Evolutionary conservation across 1,139 yeast species (phyloP).

Genomic region (Kazachstania sp.): DNA sequence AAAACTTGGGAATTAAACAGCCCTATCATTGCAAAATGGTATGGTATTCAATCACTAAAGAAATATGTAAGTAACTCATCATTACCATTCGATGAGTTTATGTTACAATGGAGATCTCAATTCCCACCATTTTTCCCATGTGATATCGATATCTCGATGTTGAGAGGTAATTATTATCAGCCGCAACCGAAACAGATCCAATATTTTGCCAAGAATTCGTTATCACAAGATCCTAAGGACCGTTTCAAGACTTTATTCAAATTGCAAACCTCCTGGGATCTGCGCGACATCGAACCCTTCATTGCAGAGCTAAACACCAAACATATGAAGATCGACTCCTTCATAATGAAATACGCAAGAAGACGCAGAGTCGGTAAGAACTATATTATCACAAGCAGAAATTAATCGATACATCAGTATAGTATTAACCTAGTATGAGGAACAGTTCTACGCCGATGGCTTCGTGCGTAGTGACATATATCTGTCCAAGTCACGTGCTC

Average conservation of each 20-base stretch:
- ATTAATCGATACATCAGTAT: not conserved
- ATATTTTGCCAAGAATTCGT: slow-evolving; percentile 40
- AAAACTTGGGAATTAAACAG: slow-evolving; percentile 35
- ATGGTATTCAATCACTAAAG: slow-evolving; percentile 47
- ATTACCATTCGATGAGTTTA: slow-evolving; percentile 40
- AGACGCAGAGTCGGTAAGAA: slow-evolving; percentile 37
- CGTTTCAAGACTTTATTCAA: slow-evolving; percentile 58
- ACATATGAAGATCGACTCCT: slow-evolving; percentile 55
- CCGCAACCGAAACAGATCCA: slow-evolving; percentile 41
- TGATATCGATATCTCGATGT: slow-evolving; percentile 43
- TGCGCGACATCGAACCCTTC: slow-evolving; percentile 65
- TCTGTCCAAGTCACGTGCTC: not conserved
- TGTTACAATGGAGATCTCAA: slow-evolving; percentile 53
- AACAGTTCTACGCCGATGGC: not conserved
- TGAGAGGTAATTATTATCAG: slow-evolving; percentile 48
- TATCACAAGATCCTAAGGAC: slow-evolving; percentile 45
- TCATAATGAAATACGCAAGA: slow-evolving; percentile 68
- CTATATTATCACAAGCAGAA: slow-evolving; percentile 8
- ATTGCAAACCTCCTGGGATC: slow-evolving; percentile 57
- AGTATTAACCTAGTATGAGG: too few species aligned
- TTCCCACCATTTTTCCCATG: slow-evolving; percentile 59
- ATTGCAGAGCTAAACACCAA: slow-evolving; percentile 47
- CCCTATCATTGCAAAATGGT: slow-evolving; percentile 44
- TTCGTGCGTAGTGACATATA: not conserved
- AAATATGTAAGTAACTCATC: slow-evolving; percentile 30